These are phyloP conservation scores for Claviceps monticola DNA, from an alignment of 2,329 filamentous ascomycete genomes.

Conservation along the genomic window DNA sequence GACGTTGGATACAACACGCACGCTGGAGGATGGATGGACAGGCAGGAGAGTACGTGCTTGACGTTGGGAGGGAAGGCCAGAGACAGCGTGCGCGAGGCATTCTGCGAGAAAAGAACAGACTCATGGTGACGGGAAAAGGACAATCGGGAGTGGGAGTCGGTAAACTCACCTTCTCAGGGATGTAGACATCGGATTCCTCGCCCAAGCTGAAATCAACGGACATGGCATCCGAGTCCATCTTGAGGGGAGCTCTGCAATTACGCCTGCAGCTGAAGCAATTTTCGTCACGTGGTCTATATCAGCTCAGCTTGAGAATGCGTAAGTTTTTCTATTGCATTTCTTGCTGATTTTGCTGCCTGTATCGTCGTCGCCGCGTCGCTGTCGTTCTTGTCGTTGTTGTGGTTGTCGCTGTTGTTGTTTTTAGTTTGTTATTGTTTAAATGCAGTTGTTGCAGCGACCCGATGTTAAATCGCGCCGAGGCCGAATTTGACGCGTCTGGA, in stretches of 20 bases:
- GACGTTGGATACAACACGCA: too few species aligned
- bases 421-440: conserved; percentile 13
- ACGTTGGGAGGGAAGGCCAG: too few species aligned
- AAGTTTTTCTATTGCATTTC: conserved; percentile 12
- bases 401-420: conserved; percentile 13
- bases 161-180: conserved; percentile 23
- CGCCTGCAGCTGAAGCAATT: neutral
- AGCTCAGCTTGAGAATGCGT: conserved; percentile 9
- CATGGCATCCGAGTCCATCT: conserved; percentile 43
- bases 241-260: conserved; percentile 10
- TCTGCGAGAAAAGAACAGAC: too few species aligned
- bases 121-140: too few species aligned
- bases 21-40: too few species aligned
- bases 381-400: conserved; percentile 8
- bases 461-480: conserved; percentile 14
- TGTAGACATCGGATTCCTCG: conserved; percentile 29
- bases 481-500: conserved; percentile 2
- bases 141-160: too few species aligned
- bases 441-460: neutral
- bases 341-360: conserved; percentile 11
- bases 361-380: conserved; percentile 11
- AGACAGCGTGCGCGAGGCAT: too few species aligned
- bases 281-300: neutral
- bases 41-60: too few species aligned
- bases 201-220: conserved; percentile 30